phyloP scores from a whole-genome alignment of 495 filamentous ascomycete genomes.

The Aeminium ludgeri region DNA sequence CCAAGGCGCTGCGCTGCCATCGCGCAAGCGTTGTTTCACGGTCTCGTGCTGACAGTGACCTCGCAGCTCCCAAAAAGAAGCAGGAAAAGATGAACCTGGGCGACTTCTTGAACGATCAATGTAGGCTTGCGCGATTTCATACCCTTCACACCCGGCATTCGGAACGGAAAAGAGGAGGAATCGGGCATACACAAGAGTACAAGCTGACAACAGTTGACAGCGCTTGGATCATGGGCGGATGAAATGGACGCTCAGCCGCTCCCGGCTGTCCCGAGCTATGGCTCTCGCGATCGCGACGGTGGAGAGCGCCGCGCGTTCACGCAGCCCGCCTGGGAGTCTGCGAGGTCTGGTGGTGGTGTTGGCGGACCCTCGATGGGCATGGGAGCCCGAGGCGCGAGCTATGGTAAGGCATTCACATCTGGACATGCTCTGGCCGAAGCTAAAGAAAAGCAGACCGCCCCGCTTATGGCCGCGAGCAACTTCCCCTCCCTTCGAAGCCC shows the following conservation, averaged over 20 bases:
- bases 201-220: constrained; percentile 30
- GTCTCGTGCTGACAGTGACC: constrained; percentile 12
- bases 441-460: constrained; percentile 8
- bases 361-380: constrained; percentile 6
- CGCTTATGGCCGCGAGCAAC: constrained; percentile 45
- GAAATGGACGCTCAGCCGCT: constrained; percentile 53
- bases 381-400: constrained; percentile 13
- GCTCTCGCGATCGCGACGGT: constrained; percentile 6
- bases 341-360: constrained; percentile 10
- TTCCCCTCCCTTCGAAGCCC: constrained; percentile 76
- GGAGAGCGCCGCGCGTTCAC: constrained; percentile 14
- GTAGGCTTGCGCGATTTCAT: constrained; percentile 33
- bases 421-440: not conserved
- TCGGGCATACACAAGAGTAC: not conserved
- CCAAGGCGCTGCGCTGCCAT: too few species aligned
- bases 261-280: constrained; percentile 7
- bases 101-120: constrained; percentile 73
- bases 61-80: constrained; percentile 60
- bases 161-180: not conserved
- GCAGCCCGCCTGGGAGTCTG: constrained; percentile 11
- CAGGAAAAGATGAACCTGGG: constrained; percentile 87
- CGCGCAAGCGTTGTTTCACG: too few species aligned
- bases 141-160: not conserved
- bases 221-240: constrained; percentile 90
- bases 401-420: constrained; percentile 3